These are phyloP conservation scores for Vaccinium myrtillus DNA, from an alignment of 148 eudicot species.

Conservation along the genomic window DNA sequence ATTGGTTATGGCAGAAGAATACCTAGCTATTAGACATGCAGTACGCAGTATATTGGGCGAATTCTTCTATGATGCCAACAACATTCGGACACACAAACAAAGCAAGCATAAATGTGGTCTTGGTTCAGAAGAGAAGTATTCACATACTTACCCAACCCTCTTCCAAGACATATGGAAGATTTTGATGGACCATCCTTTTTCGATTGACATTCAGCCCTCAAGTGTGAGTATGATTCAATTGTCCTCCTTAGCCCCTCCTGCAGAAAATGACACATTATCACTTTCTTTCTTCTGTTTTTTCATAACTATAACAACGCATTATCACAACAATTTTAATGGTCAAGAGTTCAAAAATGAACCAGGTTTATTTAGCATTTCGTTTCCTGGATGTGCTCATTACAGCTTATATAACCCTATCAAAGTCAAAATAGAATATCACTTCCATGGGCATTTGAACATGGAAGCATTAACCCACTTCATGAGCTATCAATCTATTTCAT, in stretches of 20 bases:
- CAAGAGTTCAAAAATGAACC: neutral
- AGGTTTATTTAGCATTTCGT: neutral
- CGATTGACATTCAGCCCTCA: conserved; percentile 62
- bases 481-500: neutral
- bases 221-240: conserved; percentile 85
- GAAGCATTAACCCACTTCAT: neutral
- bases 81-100: neutral
- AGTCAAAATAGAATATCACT: neutral
- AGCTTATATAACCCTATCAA: neutral
- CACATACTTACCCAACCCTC: conserved; percentile 55
- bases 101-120: neutral
- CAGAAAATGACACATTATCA: conserved; percentile 20
- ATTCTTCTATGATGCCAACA: neutral
- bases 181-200: conserved; percentile 74
- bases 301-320: neutral
- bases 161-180: conserved; percentile 65
- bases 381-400: neutral
- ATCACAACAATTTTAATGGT: neutral
- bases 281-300: neutral
- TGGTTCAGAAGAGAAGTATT: conserved; percentile 16
- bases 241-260: conserved; percentile 95
- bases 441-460: neutral
- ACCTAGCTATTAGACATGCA: neutral
- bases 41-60: neutral
- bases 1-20: neutral